phyloP scores from a whole-genome alignment of 2,329 filamentous ascomycete genomes.

The Fusarium anguioides region DNA sequence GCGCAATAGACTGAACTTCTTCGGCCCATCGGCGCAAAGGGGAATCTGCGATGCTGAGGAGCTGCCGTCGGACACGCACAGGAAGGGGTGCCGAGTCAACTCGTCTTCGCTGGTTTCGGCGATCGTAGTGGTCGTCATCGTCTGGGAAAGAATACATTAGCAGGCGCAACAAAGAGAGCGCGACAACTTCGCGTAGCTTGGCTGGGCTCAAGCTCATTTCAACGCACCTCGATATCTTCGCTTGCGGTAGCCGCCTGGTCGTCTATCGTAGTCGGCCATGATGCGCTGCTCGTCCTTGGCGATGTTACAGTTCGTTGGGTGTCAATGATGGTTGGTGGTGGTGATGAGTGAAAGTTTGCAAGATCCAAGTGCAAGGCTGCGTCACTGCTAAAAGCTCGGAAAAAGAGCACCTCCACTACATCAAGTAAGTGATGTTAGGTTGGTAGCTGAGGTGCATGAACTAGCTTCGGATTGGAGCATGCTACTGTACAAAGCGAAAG shows the following conservation, averaged over 20 bases:
- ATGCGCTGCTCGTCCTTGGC: constrained; percentile 29
- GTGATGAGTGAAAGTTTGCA: constrained; percentile 23
- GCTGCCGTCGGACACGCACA: constrained; percentile 79
- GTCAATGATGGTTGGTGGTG: constrained; percentile 20
- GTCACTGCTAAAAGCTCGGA: constrained; percentile 41
- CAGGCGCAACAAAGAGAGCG: constrained; percentile 14
- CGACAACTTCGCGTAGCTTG: constrained; percentile 19
- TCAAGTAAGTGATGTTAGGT: constrained; percentile 9
- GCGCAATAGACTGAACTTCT: constrained; percentile 79
- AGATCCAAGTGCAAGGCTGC: constrained; percentile 31
- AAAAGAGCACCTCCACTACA: constrained; percentile 36
- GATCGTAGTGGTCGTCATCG: constrained; percentile 83
- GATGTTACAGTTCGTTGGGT: background rate
- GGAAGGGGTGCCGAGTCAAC: constrained; percentile 76
- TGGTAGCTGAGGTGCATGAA: constrained; percentile 30
- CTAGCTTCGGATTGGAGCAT: constrained; percentile 34
- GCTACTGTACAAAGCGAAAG: background rate
- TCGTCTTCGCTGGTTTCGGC: constrained; percentile 77
- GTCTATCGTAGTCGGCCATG: constrained; percentile 69
- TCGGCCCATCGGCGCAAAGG: constrained; percentile 82
- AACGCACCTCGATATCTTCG: constrained; percentile 78
- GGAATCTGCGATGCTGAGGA: constrained; percentile 84
- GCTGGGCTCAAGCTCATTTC: background rate
- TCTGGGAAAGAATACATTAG: constrained; percentile 47
- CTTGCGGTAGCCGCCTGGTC: constrained; percentile 73